These are phyloP conservation scores for Sporothrix pallida DNA, from an alignment of 2,329 filamentous ascomycete genomes.

Conservation along the genomic window DNA sequence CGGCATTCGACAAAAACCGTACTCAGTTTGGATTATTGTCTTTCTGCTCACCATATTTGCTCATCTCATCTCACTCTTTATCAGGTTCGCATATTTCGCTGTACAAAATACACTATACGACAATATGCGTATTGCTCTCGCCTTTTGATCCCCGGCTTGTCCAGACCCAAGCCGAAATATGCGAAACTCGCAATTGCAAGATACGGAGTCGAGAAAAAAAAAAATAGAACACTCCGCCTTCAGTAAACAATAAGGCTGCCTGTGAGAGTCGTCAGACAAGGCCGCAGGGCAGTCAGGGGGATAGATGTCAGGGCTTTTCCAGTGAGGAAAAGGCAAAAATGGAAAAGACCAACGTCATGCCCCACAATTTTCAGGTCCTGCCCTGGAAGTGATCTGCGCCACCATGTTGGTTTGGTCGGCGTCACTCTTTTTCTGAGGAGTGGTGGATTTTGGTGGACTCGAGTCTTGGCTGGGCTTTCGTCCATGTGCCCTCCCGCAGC, in stretches of 20 bases:
- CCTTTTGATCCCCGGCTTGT: neutral
- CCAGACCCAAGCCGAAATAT: neutral
- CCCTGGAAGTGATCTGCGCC: conserved; percentile 15
- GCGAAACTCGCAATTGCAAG: neutral
- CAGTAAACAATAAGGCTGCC: conserved; percentile 5
- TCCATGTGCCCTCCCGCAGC: conserved; percentile 7
- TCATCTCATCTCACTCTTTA: neutral
- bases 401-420: neutral
- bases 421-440: neutral
- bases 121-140: neutral
- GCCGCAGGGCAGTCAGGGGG: neutral
- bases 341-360: conserved; percentile 21
- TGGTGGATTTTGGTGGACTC: neutral
- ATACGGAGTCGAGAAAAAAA: neutral
- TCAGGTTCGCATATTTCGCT: neutral
- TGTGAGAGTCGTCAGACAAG: conserved; percentile 13
- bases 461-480: neutral
- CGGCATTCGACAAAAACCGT: neutral
- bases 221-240: neutral
- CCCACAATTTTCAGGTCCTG: conserved; percentile 26
- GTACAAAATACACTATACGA: no score
- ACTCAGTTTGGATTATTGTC: no score
- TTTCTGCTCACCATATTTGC: neutral
- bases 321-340: neutral
- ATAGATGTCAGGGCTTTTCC: neutral